These are phyloP conservation scores for Daldinia decipiens DNA, from an alignment of 495 filamentous ascomycete species.

Conservation along the genomic window DNA sequence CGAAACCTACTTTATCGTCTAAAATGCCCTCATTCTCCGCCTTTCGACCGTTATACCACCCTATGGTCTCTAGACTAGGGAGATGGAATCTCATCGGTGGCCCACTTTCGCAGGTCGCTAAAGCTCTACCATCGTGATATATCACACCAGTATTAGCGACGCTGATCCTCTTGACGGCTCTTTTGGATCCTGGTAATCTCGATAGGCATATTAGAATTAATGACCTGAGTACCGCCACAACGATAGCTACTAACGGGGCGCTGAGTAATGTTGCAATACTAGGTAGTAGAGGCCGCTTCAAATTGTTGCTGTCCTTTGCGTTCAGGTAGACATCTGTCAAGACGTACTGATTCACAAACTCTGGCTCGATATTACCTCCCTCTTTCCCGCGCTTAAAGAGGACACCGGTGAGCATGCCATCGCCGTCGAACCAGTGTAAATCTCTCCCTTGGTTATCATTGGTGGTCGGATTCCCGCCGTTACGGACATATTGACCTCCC, in stretches of 20 bases:
- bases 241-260: constrained; percentile 57
- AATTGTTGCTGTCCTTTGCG: constrained; percentile 53
- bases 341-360: constrained; percentile 72
- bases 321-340: constrained; percentile 70
- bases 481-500: constrained; percentile 74
- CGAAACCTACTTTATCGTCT: constrained; percentile 51
- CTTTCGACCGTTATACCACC: constrained; percentile 69
- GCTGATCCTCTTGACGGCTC: constrained; percentile 67
- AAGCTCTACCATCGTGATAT: constrained; percentile 71
- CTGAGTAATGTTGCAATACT: constrained; percentile 70
- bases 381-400: constrained; percentile 57
- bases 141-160: constrained; percentile 71
- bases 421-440: constrained; percentile 76
- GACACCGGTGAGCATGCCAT: constrained; percentile 75
- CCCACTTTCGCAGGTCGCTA: constrained; percentile 74
- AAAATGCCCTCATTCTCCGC: constrained; percentile 58
- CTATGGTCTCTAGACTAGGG: constrained; percentile 69
- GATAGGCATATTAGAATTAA: constrained; percentile 64
- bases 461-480: constrained; percentile 73
- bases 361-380: constrained; percentile 54
- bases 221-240: constrained; percentile 60
- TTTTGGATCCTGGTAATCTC: constrained; percentile 62
- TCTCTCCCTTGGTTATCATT: constrained; percentile 65
- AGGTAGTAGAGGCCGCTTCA: constrained; percentile 64
- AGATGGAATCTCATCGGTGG: constrained; percentile 70